Evolutionary conservation across 257 asterid species (phyloP), one percentile per base, ranked within the genome.

Genomic region (Lycium ferocissimum): DNA sequence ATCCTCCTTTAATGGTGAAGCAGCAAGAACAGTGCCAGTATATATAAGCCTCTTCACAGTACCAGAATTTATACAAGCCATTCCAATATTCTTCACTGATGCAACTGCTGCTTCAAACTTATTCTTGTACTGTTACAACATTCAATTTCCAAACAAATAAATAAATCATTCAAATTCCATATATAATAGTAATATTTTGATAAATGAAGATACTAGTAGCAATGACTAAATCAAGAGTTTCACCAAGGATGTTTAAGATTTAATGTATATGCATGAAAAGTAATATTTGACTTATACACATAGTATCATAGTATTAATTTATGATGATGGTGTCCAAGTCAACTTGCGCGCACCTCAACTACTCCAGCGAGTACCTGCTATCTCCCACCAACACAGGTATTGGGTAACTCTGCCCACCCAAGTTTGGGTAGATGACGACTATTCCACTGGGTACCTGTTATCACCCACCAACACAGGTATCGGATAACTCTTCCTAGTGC

Each of bases 1-100:
- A 51, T 88, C 89, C 12, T 87, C 90, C 59, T 82, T 84, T 73
- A 91, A 33, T 12, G 92, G 85, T n/a, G 91, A 91, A 53, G 91
- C 87, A 15, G 91, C 82, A 61, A 62, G 66, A n/a, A 83, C 81
- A 35, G 88, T 79, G 61, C 90, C 88, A 0, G 90, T 87, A 70
- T 87, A 91, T 35, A 89, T 59, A n/a, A 91, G 88, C 33, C 83
- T 72, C 45, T 83, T 85, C 15, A 88, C 89, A 0, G 87, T 89
- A 20, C 88, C 87, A 14, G 88, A 88, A 45, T 79, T 83, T 15
- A 84, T 80, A 86, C 91, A 89, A 59, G 88, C 43, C 15, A 58
- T 87, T 11, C 67, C 89, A 53, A 87, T 91, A 84, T 78, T 81
- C 78, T 83, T 86, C 43, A 84, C 85, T 57, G 88, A 89, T 1